Evolutionary conservation across 2,329 filamentous ascomycete species (phyloP).

Genomic region (Talaromyces pinophilus): DNA sequence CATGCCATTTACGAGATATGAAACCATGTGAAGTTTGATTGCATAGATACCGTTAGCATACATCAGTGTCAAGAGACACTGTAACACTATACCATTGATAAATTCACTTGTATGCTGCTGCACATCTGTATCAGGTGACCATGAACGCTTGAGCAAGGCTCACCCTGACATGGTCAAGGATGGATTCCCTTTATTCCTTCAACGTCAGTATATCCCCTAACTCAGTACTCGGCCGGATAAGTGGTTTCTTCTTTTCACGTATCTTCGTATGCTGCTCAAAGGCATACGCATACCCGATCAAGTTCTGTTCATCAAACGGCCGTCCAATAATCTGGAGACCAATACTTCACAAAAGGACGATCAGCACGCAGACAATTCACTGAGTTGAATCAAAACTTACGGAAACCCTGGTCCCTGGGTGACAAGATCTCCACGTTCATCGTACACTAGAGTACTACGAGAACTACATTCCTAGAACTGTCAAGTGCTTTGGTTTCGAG

Average conservation of each 20-base stretch:
- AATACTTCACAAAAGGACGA: neutral
- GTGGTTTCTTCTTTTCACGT: neutral
- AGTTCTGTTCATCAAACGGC: neutral
- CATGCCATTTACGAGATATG: constrained; percentile 3
- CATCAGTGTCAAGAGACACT: neutral
- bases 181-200: too few species aligned
- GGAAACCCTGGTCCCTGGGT: neutral
- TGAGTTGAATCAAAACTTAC: neutral
- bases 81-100: neutral
- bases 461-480: too few species aligned
- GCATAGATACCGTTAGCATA: constrained; percentile 3
- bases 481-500: too few species aligned
- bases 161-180: too few species aligned
- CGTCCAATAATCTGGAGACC: neutral
- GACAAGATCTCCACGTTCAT: neutral
- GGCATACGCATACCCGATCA: neutral
- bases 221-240: neutral
- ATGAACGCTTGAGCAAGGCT: too few species aligned
- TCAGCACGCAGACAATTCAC: neutral
- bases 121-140: too few species aligned
- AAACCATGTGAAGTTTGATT: neutral
- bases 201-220: neutral
- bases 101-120: neutral
- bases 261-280: neutral
- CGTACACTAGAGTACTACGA: too few species aligned